These are phyloP conservation scores for Aspergillus fructus DNA, from an alignment of 2,329 filamentous ascomycete genomes.

Conservation along the genomic window DNA sequence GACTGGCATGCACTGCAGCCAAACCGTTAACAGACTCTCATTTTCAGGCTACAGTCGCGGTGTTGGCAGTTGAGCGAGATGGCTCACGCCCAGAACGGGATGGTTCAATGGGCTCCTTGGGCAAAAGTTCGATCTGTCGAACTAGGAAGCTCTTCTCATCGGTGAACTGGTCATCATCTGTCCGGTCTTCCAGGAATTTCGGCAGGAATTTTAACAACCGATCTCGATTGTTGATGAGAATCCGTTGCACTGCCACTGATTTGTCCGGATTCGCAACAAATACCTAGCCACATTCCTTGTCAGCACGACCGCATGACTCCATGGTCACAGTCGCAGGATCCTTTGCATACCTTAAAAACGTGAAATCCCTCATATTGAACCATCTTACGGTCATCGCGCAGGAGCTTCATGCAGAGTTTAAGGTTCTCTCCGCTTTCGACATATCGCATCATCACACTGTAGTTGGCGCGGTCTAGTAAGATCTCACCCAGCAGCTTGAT, in stretches of 20 bases:
- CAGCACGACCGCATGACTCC: constrained; percentile 13
- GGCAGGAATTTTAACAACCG: constrained; percentile 85
- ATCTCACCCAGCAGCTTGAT: constrained; percentile 97
- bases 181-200: constrained; percentile 89
- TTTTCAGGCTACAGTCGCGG: constrained; percentile 29
- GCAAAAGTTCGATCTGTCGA: constrained; percentile 72
- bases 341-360: constrained; percentile 75
- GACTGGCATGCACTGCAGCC: background rate
- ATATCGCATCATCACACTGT: constrained; percentile 96
- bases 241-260: constrained; percentile 91
- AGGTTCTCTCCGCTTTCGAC: constrained; percentile 93
- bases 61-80: constrained; percentile 27
- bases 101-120: constrained; percentile 42
- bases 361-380: constrained; percentile 99
- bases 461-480: constrained; percentile 90
- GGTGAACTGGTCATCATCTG: constrained; percentile 96
- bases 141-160: constrained; percentile 97
- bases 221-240: constrained; percentile 93
- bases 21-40: background rate
- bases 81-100: constrained; percentile 27
- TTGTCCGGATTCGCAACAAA: constrained; percentile 99
- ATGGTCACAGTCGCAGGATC: background rate
- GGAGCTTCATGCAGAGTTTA: constrained; percentile 96
- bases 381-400: constrained; percentile 96
- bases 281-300: constrained; percentile 54